Base-by-base conservation (phyloP, 2,329 filamentous ascomycete species). In the Hortaea werneckii region DNA sequence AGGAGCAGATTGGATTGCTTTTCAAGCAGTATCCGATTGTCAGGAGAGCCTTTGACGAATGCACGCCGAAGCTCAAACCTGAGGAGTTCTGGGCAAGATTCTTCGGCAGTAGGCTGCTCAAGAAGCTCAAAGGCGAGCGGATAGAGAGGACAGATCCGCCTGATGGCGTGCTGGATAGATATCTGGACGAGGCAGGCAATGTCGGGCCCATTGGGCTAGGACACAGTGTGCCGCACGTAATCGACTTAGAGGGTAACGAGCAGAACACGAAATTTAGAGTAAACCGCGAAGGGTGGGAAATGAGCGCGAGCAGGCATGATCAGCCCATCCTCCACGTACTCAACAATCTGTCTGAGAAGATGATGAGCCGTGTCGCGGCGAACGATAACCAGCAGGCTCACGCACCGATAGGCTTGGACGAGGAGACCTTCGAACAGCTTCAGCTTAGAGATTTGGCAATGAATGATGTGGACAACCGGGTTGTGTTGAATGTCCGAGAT, bases 191-290 rank as follows among this genome's bases (percentile, higher is more conserved):
- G 10, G 13, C 37, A 12, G 37, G 10, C 10, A 8, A n/a, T 8
- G 20, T 13, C 1, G 32, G 32, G n/a, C 32, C 32, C 8, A 35
- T 35, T n/a, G 32, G 32, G 9, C 32, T 35, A 4, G 9, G n/a
- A 35, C 37, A 77, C 34, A 84, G 87, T 54, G 80, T 98, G 13
- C 89, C 92, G 1, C 82, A 89, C 57, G 89, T 94, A 53, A 89
- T 98, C 55, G 85, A 98, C 62, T 67, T 98, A 27, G 87, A 90
- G 61, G 92, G 84, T 29, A 98, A 98, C 60, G 92, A 96, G 67
- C 86, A 92, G 64, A 90, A 98, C 58, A 94, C 88, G 55, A 86
- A 89, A 44, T 79, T 83, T 58, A 82, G 77, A 57, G 92, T 92
- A 42, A 96, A 98, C 63, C 76, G 83, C 43, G 87, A 90, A 45